These are phyloP conservation scores for Cryomyces antarcticus DNA, from an alignment of 495 filamentous ascomycete genomes.

Conservation along the genomic window DNA sequence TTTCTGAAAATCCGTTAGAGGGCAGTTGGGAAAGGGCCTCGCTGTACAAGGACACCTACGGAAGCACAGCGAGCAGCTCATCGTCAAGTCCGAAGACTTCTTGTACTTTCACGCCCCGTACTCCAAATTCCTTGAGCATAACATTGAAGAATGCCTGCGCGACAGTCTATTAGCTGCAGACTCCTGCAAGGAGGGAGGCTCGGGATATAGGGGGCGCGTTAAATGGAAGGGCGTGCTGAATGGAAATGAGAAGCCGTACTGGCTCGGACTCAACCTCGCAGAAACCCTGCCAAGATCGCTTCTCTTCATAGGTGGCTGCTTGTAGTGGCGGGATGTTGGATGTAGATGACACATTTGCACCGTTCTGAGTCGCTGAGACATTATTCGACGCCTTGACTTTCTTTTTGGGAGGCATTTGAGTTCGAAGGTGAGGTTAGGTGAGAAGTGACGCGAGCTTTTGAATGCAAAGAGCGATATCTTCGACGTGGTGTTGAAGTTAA, in stretches of 20 bases:
- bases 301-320: conserved; percentile 14
- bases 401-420: too few relatives aligned
- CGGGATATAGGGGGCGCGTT: too few relatives aligned
- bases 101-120: conserved; percentile 49
- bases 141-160: conserved; percentile 59
- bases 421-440: too few relatives aligned
- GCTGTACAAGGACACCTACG: conserved; percentile 23
- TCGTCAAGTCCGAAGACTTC: conserved; percentile 63
- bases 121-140: conserved; percentile 61
- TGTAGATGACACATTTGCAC: too few relatives aligned
- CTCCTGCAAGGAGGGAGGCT: too few relatives aligned
- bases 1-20: conserved; percentile 23
- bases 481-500: too few relatives aligned
- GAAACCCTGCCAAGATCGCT: conserved; percentile 49
- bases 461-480: too few relatives aligned
- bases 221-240: background rate
- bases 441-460: too few relatives aligned
- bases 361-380: too few relatives aligned
- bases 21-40: background rate
- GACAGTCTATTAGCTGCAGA: too few relatives aligned
- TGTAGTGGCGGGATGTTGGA: too few relatives aligned
- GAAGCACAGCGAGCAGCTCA: conserved; percentile 39
- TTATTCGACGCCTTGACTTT: too few relatives aligned
- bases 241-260: conserved; percentile 24
- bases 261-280: conserved; percentile 85